Conservation (phyloP, 2,329 filamentous ascomycete genomes). For the Trichophyton mentagrophytes region DNA sequence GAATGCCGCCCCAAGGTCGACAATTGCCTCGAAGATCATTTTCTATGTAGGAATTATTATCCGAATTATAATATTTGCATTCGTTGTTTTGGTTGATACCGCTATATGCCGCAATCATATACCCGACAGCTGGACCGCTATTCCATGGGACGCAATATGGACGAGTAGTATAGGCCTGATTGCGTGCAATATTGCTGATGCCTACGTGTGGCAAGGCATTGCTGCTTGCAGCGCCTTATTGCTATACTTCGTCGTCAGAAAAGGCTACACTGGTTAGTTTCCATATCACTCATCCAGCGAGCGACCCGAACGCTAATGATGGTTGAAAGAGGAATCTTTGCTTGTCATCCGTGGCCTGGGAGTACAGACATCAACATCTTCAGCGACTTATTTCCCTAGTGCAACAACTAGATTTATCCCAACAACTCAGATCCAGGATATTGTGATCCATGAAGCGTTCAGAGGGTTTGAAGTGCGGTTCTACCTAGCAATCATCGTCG, state of each 20-base stretch:
- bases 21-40: constrained; percentile 33
- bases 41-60: constrained; percentile 34
- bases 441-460: constrained; percentile 92
- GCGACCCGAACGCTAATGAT: not conserved
- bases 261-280: constrained; percentile 39
- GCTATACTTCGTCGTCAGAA: constrained; percentile 35
- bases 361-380: constrained; percentile 70
- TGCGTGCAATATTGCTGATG: constrained; percentile 26
- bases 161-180: constrained; percentile 22
- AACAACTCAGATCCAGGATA: constrained; percentile 80
- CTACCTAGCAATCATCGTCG: constrained; percentile 79
- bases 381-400: constrained; percentile 52
- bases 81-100: constrained; percentile 27
- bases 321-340: constrained; percentile 59
- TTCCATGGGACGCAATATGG: constrained; percentile 24
- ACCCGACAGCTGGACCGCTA: constrained; percentile 19
- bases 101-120: constrained; percentile 23
- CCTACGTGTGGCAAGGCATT: constrained; percentile 32
- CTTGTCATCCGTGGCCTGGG: constrained; percentile 80
- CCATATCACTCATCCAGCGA: constrained; percentile 12
- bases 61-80: constrained; percentile 33
- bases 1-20: constrained; percentile 49
- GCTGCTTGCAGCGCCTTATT: constrained; percentile 27
- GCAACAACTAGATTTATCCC: constrained; percentile 67
- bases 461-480: constrained; percentile 80